Base-by-base conservation (phyloP, 1,284 basidiomycete genomes). In the Singerocomus inundabilis region DNA sequence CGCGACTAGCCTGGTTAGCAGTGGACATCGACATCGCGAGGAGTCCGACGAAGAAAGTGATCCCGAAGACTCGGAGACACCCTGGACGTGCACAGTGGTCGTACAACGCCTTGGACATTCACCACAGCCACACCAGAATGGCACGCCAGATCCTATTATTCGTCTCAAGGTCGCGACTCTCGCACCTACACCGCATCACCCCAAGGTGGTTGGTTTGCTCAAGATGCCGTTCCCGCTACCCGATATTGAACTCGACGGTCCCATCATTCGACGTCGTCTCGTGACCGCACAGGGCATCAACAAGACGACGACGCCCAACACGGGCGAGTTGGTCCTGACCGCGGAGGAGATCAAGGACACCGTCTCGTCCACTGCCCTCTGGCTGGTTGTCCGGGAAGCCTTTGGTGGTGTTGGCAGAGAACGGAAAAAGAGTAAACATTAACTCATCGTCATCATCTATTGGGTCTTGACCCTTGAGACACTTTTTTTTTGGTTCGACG, bases 301-400 rank as follows among this genome's bases (percentile, higher is more conserved):
- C 46, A 68, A 74, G 57, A 72, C 74, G 51, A 61, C 73, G 46
- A 54, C 58, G 36, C 55, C 57, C 18, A 54, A 57, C 15, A 52
- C 59, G 49, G 70, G 71, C 13, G 82, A 79, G 24, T 68, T 89
- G 18, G 71, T 80, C 29, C 70, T 97, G 44, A 90, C 85, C 1
- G 88, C 92, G 44, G 94, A 97, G 68, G 93, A 97, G 70, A 84
- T 98, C 68, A 97, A 98, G 71, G 95, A 98, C 70, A 79, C 94
- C 18, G 82, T 97, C 47, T 89, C 85, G 56, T 87, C 85, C 36
- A 97, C 93, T 1, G 90, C 84, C 13, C 74, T 98, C 68, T 98
- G 94, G 91, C 72, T 99, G 43, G 87, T 96, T 29, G 91, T 97
- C 1, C 76, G 95, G 32, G 95, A 99, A 69, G 85, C 85, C 26